A percentile compares a stretch with the other conserved stretches of the same genome.
These are phyloP conservation scores for Tylopilus sp. DNA, from an alignment of 768 basidiomycete species.

Conservation along the genomic window DNA sequence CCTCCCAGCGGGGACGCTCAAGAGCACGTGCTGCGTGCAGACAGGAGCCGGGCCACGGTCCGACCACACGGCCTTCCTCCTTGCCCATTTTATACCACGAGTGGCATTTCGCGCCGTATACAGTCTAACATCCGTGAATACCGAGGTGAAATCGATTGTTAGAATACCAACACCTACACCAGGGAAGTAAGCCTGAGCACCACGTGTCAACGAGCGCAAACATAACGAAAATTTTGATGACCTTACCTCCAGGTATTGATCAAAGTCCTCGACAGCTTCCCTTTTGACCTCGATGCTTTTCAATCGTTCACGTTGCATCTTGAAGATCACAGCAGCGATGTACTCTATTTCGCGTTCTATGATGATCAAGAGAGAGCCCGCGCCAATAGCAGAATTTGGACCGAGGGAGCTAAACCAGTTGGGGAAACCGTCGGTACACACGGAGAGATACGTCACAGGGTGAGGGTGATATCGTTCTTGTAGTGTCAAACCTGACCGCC, in stretches of 20 bases:
- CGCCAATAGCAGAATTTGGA: slow-evolving; percentile 54
- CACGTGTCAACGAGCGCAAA: background rate
- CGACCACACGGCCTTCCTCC: slow-evolving; percentile 51
- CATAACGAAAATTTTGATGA: too few species aligned
- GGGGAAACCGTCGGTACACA: slow-evolving; percentile 64
- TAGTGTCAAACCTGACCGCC: slow-evolving; percentile 49
- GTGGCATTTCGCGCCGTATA: slow-evolving; percentile 53
- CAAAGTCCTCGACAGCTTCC: slow-evolving; percentile 60
- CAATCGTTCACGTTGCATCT: slow-evolving; percentile 60
- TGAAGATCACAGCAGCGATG: slow-evolving; percentile 49
- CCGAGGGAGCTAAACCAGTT: slow-evolving; percentile 60
- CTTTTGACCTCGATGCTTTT: slow-evolving; percentile 58
- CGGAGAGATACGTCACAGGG: slow-evolving; percentile 54
- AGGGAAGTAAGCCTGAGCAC: slow-evolving; percentile 13
- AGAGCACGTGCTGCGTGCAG: slow-evolving; percentile 49
- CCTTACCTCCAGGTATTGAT: slow-evolving; percentile 52
- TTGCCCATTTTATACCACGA: slow-evolving; percentile 66
- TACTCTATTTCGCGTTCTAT: slow-evolving; percentile 59
- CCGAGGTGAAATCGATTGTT: too few species aligned
- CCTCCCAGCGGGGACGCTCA: slow-evolving; percentile 61
- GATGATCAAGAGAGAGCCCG: slow-evolving; percentile 52
- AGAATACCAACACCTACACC: background rate
- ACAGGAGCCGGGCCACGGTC: slow-evolving; percentile 59
- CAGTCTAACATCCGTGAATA: slow-evolving; percentile 39
- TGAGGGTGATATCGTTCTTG: slow-evolving; percentile 53